These are phyloP conservation scores for Candida hispaniensis DNA, from an alignment of 805 yeast genomes.

Conservation along the genomic window DNA sequence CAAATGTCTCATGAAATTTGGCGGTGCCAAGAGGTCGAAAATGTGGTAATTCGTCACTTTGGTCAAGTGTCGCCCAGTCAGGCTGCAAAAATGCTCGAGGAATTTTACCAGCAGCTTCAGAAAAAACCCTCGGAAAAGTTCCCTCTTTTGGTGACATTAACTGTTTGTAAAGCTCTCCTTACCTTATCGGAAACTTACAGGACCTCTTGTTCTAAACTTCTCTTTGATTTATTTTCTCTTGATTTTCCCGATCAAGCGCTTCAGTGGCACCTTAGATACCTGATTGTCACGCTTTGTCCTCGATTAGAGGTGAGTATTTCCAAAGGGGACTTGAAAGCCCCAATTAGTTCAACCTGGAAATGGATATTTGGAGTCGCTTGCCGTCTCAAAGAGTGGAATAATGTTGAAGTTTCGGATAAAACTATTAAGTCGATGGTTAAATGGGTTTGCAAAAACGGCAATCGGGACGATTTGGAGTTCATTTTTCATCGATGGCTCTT, in stretches of 20 bases:
- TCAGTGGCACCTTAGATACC: slow-evolving; percentile 11
- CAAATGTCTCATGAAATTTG: too few relatives aligned
- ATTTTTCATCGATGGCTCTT: slow-evolving; percentile 11
- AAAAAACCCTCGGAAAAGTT: too few relatives aligned
- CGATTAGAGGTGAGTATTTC: slow-evolving; percentile 1
- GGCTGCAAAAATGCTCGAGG: too few relatives aligned
- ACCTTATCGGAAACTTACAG: too few relatives aligned
- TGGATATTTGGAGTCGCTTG: slow-evolving; percentile 8
- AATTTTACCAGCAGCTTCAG: too few relatives aligned
- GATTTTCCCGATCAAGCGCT: not conserved
- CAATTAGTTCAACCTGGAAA: not conserved
- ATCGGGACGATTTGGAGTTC: slow-evolving; percentile 1
- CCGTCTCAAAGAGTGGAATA: slow-evolving; percentile 9
- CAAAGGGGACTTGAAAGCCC: slow-evolving; percentile 1
- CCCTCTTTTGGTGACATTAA: too few relatives aligned
- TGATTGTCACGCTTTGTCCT: slow-evolving; percentile 9
- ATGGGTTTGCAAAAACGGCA: slow-evolving; percentile 1
- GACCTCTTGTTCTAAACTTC: too few relatives aligned
- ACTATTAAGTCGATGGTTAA: slow-evolving; percentile 3
- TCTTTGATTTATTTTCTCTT: too few relatives aligned
- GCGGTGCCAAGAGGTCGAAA: too few relatives aligned
- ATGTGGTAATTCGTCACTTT: too few relatives aligned
- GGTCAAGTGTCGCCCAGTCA: too few relatives aligned
- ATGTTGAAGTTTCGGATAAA: slow-evolving; percentile 7
- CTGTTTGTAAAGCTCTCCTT: too few relatives aligned